These are phyloP conservation scores for Furculomyces boomerangus DNA, from an alignment of 371 early-diverging fungal species.

Conservation along the genomic window DNA sequence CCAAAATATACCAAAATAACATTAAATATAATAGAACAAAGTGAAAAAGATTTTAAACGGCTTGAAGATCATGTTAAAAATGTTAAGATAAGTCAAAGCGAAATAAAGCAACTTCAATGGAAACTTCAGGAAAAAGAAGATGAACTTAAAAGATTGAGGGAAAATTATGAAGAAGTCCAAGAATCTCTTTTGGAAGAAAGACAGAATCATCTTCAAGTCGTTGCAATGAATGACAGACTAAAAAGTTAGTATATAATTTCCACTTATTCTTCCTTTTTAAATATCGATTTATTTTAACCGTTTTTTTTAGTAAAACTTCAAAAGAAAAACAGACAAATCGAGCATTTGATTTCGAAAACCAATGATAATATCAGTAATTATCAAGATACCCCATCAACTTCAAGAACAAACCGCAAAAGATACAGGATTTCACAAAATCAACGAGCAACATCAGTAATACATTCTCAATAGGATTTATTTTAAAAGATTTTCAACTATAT, in stretches of 20 bases:
- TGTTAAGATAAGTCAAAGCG: slow-evolving; percentile 15
- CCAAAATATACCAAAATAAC: too few relatives aligned
- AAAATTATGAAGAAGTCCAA: slow-evolving; percentile 9
- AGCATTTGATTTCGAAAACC: not conserved
- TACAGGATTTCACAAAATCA: not conserved
- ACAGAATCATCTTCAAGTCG: slow-evolving; percentile 15
- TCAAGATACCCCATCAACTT: not conserved
- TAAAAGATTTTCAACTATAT: too few relatives aligned
- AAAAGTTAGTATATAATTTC: not conserved
- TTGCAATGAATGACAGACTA: slow-evolving; percentile 19
- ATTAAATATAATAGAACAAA: too few relatives aligned
- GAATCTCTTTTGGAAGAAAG: slow-evolving; percentile 17
- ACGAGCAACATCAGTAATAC: not conserved
- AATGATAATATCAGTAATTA: not conserved
- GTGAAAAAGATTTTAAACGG: not conserved
- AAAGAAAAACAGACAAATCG: slow-evolving; percentile 1
- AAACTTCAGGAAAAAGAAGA: slow-evolving; percentile 15
- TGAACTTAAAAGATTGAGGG: slow-evolving; percentile 4
- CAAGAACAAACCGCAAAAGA: not conserved
- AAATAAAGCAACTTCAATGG: slow-evolving; percentile 21
- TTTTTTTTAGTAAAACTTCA: not conserved
- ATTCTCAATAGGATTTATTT: too few relatives aligned
- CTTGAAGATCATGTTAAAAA: slow-evolving; percentile 10
- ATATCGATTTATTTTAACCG: not conserved
- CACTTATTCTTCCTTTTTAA: not conserved